Evolutionary conservation across 352 stramenopile genomes (phyloP).

Genomic region (Pelagophyceae sp.): DNA sequence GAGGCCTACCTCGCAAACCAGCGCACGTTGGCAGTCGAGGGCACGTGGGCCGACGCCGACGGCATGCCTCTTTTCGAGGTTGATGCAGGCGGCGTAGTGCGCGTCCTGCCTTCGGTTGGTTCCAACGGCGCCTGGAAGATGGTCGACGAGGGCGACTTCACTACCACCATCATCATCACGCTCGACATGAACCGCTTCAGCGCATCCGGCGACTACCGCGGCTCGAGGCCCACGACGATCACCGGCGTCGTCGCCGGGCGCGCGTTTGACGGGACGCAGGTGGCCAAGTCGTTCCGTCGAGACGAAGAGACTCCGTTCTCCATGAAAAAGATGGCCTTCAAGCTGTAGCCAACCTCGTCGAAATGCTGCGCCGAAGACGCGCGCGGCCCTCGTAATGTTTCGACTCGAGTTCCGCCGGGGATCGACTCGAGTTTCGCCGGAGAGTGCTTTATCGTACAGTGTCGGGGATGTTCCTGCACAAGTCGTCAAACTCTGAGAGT

Average conservation of each 20-base stretch:
- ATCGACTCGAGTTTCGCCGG: too few species aligned
- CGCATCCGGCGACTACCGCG: not conserved
- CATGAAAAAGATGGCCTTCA: too few species aligned
- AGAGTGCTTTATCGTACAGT: too few species aligned
- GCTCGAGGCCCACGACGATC: not conserved
- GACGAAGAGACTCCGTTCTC: too few species aligned
- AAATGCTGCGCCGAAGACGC: too few species aligned
- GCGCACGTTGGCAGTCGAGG: not conserved
- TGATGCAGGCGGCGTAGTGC: not conserved
- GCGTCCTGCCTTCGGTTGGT: not conserved
- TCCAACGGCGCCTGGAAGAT: not conserved
- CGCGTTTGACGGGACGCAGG: not conserved
- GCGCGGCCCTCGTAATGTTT: too few species aligned
- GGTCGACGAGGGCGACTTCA: conserved; percentile 17
- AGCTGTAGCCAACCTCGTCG: too few species aligned
- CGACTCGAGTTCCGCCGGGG: too few species aligned
- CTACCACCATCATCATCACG: not conserved
- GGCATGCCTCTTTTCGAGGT: not conserved
- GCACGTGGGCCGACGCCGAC: not conserved
- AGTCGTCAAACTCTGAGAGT: not conserved
- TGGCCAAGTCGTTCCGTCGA: not conserved
- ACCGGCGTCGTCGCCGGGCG: not conserved
- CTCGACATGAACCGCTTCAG: not conserved
- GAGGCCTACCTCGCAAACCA: not conserved
- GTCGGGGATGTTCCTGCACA: not conserved